Conservation (phyloP, 2,329 filamentous ascomycete genomes). For the Bertia moriformis region DNA sequence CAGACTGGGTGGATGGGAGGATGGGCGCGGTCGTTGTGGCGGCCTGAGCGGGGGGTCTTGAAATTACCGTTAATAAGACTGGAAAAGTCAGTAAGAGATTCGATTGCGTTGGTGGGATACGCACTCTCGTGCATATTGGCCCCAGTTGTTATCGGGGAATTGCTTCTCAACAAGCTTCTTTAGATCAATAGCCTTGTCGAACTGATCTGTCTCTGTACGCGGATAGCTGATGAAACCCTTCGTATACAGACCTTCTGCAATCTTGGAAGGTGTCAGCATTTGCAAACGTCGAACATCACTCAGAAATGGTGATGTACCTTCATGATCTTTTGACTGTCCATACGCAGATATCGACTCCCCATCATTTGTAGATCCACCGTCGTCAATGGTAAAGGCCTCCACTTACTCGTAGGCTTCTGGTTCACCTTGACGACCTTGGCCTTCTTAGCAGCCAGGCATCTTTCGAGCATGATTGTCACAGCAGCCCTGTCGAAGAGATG, state of each 20-base stretch:
- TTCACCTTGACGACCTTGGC: slow-evolving; percentile 75
- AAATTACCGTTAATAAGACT: slow-evolving; percentile 61
- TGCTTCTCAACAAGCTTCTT: slow-evolving; percentile 71
- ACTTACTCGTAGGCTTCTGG: slow-evolving; percentile 84
- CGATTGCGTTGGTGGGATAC: neutral
- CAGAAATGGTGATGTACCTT: too few relatives aligned
- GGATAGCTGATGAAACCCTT: slow-evolving; percentile 96
- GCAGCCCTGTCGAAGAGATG: slow-evolving; percentile 79
- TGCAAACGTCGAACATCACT: too few relatives aligned
- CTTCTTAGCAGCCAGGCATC: slow-evolving; percentile 61
- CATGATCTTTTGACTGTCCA: slow-evolving; percentile 87
- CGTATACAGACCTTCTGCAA: slow-evolving; percentile 78
- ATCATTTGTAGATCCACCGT: slow-evolving; percentile 96
- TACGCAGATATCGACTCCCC: slow-evolving; percentile 73
- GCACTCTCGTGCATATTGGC: slow-evolving; percentile 54
- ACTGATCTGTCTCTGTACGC: slow-evolving; percentile 90
- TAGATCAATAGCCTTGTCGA: slow-evolving; percentile 79
- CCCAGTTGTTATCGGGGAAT: slow-evolving; percentile 63
- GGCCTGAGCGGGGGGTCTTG: slow-evolving; percentile 65
- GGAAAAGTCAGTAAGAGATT: neutral
- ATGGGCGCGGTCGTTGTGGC: slow-evolving; percentile 90
- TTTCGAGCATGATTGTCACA: slow-evolving; percentile 70
- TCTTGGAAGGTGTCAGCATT: too few relatives aligned
- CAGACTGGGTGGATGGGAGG: slow-evolving; percentile 92
- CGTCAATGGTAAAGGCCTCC: slow-evolving; percentile 82